Conservation (phyloP, 208 protist species). For the Leishmania amazonensis region DNA sequence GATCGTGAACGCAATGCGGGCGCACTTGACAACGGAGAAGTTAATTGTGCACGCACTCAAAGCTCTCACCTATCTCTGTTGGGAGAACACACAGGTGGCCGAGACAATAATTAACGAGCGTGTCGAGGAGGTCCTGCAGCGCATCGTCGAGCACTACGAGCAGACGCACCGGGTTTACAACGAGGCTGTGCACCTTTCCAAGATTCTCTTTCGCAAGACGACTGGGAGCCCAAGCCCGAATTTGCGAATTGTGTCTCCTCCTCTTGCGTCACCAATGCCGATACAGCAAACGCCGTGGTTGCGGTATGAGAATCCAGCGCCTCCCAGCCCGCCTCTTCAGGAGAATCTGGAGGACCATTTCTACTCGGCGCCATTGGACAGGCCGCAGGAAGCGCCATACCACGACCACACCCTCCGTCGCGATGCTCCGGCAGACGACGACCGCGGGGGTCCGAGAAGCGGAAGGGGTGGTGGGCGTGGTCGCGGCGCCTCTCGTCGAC, state of each 20-base stretch:
- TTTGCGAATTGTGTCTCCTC: conserved; percentile 67
- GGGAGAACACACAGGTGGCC: conserved; percentile 87
- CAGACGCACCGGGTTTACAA: conserved; percentile 73
- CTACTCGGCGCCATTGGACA: conserved; percentile 26
- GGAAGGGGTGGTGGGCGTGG: conserved; percentile 14
- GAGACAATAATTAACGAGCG: conserved; percentile 84
- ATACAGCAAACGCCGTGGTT: conserved; percentile 63
- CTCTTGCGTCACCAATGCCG: conserved; percentile 72
- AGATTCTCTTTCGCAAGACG: conserved; percentile 90
- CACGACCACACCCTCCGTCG: conserved; percentile 5
- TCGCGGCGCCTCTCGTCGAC: conserved; percentile 24
- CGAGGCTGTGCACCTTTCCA: conserved; percentile 89
- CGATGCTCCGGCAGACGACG: conserved; percentile 5
- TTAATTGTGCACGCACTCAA: conserved; percentile 91
- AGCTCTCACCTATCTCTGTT: conserved; percentile 93
- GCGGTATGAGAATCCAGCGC: conserved; percentile 30
- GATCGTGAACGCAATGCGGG: conserved; percentile 86
- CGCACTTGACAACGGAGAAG: conserved; percentile 85
- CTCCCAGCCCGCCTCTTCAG: conserved; percentile 57
- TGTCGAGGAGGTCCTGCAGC: conserved; percentile 79
- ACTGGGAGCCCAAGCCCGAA: conserved; percentile 68
- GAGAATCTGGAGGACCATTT: conserved; percentile 42
- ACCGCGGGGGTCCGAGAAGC: conserved; percentile 8
- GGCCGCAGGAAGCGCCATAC: conserved; percentile 13
- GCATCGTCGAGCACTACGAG: conserved; percentile 71